Percentiles rank a stretch among this genome's conserved stretches.
These are phyloP conservation scores for Macrophomina tecta DNA, from an alignment of 2,329 filamentous ascomycete species.

Conservation along the genomic window DNA sequence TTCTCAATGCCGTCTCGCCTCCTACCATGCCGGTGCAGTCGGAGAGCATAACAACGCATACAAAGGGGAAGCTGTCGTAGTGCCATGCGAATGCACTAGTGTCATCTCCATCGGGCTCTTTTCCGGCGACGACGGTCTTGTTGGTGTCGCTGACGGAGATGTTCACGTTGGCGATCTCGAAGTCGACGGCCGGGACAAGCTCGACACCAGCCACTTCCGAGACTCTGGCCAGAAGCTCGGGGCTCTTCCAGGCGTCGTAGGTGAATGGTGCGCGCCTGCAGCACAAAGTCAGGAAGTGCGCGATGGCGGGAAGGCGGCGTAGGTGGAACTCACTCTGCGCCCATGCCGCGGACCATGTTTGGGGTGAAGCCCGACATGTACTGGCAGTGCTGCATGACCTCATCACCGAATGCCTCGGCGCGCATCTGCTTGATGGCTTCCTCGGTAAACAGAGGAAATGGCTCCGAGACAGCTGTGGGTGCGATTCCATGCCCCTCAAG, in stretches of 20 bases:
- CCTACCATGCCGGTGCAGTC: conserved; percentile 57
- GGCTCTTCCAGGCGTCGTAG: conserved; percentile 49
- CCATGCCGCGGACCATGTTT: conserved; percentile 8
- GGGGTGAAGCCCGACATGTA: neutral
- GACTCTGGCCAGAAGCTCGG: conserved; percentile 54
- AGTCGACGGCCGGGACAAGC: conserved; percentile 60
- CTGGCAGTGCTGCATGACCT: conserved; percentile 28
- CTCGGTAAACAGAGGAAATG: conserved; percentile 31
- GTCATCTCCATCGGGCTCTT: neutral
- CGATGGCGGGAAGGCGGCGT: too few relatives aligned
- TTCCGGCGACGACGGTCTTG: neutral
- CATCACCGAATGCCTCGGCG: conserved; percentile 29
- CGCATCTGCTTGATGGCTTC: conserved; percentile 29
- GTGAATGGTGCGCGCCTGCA: conserved; percentile 30
- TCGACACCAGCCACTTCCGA: conserved; percentile 63
- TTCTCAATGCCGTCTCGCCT: conserved; percentile 67
- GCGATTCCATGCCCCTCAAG: conserved; percentile 7
- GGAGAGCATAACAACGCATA: conserved; percentile 60
- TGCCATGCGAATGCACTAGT: conserved; percentile 50
- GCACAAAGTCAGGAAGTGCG: neutral
- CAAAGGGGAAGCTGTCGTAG: conserved; percentile 58
- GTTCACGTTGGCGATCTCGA: conserved; percentile 64
- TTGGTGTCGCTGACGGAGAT: conserved; percentile 28
- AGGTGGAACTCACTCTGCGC: neutral
- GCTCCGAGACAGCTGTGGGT: conserved; percentile 28